Evolutionary conservation across 495 filamentous ascomycete genomes (phyloP), one percentile per base, ranked within the genome.

Genomic region (Corynascus novoguineensis): DNA sequence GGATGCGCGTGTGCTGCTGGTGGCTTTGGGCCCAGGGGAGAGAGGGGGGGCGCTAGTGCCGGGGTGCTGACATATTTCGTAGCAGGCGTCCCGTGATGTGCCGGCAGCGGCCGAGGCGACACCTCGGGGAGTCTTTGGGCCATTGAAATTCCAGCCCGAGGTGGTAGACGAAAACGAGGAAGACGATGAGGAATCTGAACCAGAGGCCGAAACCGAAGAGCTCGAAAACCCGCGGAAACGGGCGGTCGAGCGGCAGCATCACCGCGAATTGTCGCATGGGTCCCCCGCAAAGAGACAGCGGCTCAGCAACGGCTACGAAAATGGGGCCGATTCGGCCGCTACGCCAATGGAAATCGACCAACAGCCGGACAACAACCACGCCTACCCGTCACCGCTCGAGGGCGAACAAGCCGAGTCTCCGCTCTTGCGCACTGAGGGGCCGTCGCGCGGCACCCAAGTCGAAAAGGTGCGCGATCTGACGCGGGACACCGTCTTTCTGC

Each of bases 381-480:
- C 78, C 53, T 81, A 82, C 65, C 78, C 77, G 31, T 83, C 80
- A 32, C 78, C 80, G 55, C 72, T 76, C 35, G 78, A 78, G 69
- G 73, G 77, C 59, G 78, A 79, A 63, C 74, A 82, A 54, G 76
- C 71, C 45, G 68, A 73, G 50, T 83, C 81, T 29, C 77, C 82
- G 29, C 77, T 76, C 15, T 71, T 83, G 32, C 73, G 70, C 68
- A 85, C 82, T 42, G 82, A 79, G 57, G 86, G 87, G 50, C 78
- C 80, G 58, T 87, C 86, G 64, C 76, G 83, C 63, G 86, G 83
- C 68, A 86, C 87, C 47, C 87, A 90, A 73, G 78, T 85, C 61
- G 87, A 90, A 66, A 83, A 81, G 57, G 77, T 81, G 57, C 67
- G 72, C 46, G 79, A 84, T 32, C 79, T 92, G 58, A 78, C 78